phyloP scores from a whole-genome alignment of 768 basidiomycete genomes.

The Trametes meyenii region DNA sequence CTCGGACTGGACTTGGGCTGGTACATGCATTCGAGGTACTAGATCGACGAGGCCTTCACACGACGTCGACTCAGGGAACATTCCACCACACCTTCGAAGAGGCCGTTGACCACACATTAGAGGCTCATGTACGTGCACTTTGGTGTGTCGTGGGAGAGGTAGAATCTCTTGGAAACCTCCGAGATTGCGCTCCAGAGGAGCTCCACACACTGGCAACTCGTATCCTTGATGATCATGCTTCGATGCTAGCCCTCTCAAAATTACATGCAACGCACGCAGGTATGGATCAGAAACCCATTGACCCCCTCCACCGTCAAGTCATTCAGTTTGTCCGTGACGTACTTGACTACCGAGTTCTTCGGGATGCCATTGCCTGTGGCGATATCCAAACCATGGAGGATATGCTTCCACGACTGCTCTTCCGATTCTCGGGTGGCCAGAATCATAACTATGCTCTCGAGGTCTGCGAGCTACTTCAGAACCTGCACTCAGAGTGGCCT shows the following conservation, averaged over 20 bases:
- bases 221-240: conserved; percentile 23
- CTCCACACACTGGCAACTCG: conserved; percentile 31
- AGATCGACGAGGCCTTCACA: conserved; percentile 26
- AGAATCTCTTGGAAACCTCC: conserved; percentile 33
- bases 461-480: conserved; percentile 34
- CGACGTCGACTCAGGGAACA: conserved; percentile 19
- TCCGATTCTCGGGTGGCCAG: conserved; percentile 31
- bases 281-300: conserved; percentile 23
- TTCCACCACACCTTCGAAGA: conserved; percentile 40
- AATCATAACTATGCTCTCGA: conserved; percentile 35
- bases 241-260: conserved; percentile 1
- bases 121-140: conserved; percentile 40
- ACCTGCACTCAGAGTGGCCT: conserved; percentile 34
- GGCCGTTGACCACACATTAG: conserved; percentile 38
- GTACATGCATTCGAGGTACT: conserved; percentile 28
- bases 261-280: no score
- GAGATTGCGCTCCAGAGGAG: conserved; percentile 29
- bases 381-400: conserved; percentile 33
- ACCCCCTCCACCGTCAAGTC: conserved; percentile 32
- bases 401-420: conserved; percentile 30
- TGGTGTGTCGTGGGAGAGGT: conserved; percentile 36
- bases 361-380: conserved; percentile 40
- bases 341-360: conserved; percentile 40
- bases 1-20: conserved; percentile 25
- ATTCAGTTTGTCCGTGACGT: conserved; percentile 42